Evolutionary conservation across 257 asterid genomes (phyloP).

Genomic region (Jacaranda copaia): DNA sequence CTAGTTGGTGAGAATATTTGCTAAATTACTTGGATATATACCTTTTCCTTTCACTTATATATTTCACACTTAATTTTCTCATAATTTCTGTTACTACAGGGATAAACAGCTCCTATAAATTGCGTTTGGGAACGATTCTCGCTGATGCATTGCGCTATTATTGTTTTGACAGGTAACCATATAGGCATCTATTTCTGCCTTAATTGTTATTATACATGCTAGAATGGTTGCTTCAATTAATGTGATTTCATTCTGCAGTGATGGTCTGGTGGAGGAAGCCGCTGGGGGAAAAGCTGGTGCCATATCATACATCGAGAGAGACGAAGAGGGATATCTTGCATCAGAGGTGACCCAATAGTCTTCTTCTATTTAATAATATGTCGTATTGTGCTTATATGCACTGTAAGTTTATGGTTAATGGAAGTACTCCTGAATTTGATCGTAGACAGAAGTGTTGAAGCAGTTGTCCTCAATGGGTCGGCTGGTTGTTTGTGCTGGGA

Average conservation of each 20-base stretch:
- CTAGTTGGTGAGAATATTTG: constrained; percentile 72
- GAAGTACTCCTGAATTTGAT: constrained; percentile 20
- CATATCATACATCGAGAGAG: constrained; percentile 53
- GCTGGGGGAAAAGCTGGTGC: constrained; percentile 79
- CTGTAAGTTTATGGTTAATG: constrained; percentile 21
- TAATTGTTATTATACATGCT: neutral
- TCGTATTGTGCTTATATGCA: constrained; percentile 22
- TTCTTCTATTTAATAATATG: constrained; percentile 7
- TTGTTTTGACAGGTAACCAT: constrained; percentile 77
- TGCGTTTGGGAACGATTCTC: constrained; percentile 70
- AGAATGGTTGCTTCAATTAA: constrained; percentile 1
- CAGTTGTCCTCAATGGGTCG: constrained; percentile 98
- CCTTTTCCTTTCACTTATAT: neutral
- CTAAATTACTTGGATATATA: neutral
- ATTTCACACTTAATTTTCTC: neutral
- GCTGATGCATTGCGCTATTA: constrained; percentile 84
- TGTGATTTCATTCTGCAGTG: constrained; percentile 54
- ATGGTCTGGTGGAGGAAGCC: constrained; percentile 83
- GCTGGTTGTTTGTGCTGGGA: constrained; percentile 90
- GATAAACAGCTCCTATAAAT: constrained; percentile 73
- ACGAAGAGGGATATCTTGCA: constrained; percentile 74
- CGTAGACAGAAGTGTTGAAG: constrained; percentile 89
- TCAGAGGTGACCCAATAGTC: constrained; percentile 64
- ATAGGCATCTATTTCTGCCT: neutral
- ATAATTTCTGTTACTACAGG: constrained; percentile 51